These are phyloP conservation scores for Irpex lacteus DNA, from an alignment of 1,284 basidiomycete species.

Conservation along the genomic window DNA sequence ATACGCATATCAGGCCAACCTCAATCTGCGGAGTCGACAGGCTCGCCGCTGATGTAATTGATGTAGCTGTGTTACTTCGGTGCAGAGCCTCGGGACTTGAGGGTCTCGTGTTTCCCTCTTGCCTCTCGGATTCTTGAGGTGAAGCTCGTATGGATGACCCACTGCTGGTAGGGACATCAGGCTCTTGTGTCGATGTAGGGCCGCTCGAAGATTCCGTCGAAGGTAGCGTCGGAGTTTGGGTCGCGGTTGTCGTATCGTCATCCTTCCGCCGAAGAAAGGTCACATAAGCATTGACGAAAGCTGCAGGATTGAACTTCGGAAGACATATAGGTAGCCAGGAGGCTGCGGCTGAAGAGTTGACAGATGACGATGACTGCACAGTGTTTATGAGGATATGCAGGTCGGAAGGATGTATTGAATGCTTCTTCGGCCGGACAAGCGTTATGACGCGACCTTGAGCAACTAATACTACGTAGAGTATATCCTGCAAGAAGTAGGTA, in stretches of 20 bases:
- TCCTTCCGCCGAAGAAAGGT: conserved; percentile 53
- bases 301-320: conserved; percentile 89
- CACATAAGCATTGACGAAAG: conserved; percentile 93
- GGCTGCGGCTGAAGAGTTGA: conserved; percentile 72
- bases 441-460: conserved; percentile 82
- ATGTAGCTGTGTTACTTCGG: background rate
- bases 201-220: background rate
- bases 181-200: background rate
- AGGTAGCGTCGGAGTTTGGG: background rate
- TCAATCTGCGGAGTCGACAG: conserved; percentile 21
- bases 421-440: conserved; percentile 85
- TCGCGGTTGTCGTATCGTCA: background rate
- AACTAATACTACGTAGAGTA: conserved; percentile 88
- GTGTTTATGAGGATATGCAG: conserved; percentile 88
- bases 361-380: conserved; percentile 64
- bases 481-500: conserved; percentile 51
- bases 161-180: background rate
- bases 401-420: conserved; percentile 95
- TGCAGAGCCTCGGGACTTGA: background rate
- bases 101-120: background rate
- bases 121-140: background rate
- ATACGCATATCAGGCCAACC: conserved; percentile 65
- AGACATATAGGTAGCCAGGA: conserved; percentile 96
- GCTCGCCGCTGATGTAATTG: background rate
- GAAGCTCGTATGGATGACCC: background rate